These are phyloP conservation scores for Sphagnurus paluster DNA, from an alignment of 1,284 basidiomycete genomes.

Conservation along the genomic window DNA sequence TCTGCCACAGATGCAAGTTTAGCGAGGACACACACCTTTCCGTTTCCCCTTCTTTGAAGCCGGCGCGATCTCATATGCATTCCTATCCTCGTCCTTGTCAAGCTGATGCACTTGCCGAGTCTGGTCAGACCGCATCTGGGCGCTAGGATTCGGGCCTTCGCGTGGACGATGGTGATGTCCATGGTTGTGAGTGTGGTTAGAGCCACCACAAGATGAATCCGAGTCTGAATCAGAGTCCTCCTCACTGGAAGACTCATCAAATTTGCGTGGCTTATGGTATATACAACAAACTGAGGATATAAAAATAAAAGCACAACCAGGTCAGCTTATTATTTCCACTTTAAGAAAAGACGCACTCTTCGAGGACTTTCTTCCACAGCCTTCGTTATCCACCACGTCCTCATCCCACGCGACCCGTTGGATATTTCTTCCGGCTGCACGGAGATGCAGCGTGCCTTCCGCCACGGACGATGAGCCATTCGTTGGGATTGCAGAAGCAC, in stretches of 20 bases:
- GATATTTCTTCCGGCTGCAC: constrained; percentile 45
- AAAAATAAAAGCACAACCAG: not conserved
- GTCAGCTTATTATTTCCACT: not conserved
- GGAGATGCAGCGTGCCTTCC: constrained; percentile 47
- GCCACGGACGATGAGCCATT: constrained; percentile 25
- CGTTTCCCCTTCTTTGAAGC: constrained; percentile 46
- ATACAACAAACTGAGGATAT: constrained; percentile 79
- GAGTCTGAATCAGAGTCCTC: constrained; percentile 56
- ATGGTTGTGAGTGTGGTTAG: too few species aligned
- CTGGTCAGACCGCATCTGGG: constrained; percentile 21
- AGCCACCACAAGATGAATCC: constrained; percentile 42
- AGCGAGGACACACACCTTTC: constrained; percentile 30
- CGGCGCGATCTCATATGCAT: constrained; percentile 59
- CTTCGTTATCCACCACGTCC: constrained; percentile 85
- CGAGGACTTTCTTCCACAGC: constrained; percentile 75
- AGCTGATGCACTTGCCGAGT: constrained; percentile 32
- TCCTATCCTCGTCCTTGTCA: constrained; percentile 38
- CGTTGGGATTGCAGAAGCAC: constrained; percentile 37
- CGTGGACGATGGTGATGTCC: constrained; percentile 21
- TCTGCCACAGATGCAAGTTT: too few species aligned
- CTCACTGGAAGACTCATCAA: constrained; percentile 80
- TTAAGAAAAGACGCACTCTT: constrained; percentile 65
- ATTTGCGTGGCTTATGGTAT: constrained; percentile 76
- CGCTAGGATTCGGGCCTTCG: constrained; percentile 22
- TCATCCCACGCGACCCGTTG: constrained; percentile 74